phyloP scores from a whole-genome alignment of 2,329 filamentous ascomycete genomes.

The Metarhizium robertsii region DNA sequence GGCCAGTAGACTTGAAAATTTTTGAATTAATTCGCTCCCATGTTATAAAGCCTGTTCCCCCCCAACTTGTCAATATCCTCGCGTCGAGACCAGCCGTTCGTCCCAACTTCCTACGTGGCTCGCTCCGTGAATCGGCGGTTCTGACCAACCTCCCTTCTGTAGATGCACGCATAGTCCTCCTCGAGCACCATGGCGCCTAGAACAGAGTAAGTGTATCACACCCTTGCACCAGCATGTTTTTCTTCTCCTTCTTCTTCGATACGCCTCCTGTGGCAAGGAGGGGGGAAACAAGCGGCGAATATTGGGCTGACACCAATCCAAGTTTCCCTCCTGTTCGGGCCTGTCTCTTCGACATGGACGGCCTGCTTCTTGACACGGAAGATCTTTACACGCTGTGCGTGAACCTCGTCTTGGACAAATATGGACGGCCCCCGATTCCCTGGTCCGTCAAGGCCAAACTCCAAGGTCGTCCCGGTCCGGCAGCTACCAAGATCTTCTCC shows the following conservation, averaged over 20 bases:
- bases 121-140: no score
- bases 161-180: background rate
- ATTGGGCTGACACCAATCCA: slow-evolving; percentile 1
- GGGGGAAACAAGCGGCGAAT: background rate
- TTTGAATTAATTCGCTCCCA: no score
- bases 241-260: background rate
- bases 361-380: slow-evolving; percentile 87
- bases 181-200: slow-evolving; percentile 28
- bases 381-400: slow-evolving; percentile 78
- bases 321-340: slow-evolving; percentile 76
- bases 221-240: background rate
- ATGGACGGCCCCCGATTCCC: slow-evolving; percentile 65
- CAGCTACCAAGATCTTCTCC: slow-evolving; percentile 48
- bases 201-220: slow-evolving; percentile 30
- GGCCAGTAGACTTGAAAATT: no score
- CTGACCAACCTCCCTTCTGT: background rate
- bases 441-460: slow-evolving; percentile 92
- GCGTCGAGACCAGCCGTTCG: no score
- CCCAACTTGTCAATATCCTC: no score
- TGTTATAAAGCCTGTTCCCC: no score
- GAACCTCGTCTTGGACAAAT: slow-evolving; percentile 70
- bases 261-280: background rate
- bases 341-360: slow-evolving; percentile 98
- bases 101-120: no score
- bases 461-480: slow-evolving; percentile 47